A percentile compares a stretch with the other conserved stretches of the same genome.
phyloP scores from a whole-genome alignment of 2,329 filamentous ascomycete species.

The Aaosphaeria pasadenensis region DNA sequence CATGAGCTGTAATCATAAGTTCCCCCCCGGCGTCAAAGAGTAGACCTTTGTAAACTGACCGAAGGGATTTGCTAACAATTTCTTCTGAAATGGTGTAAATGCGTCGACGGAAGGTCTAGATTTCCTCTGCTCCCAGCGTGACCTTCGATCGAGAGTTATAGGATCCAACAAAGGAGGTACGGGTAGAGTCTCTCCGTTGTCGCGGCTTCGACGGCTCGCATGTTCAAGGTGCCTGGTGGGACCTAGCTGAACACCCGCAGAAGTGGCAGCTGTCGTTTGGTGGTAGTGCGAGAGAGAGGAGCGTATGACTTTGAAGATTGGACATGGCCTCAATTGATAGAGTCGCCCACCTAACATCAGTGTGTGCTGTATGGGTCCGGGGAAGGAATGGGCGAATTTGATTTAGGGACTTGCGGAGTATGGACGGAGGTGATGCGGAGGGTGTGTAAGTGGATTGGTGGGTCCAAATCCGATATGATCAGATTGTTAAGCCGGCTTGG shows the following conservation, averaged over 20 bases:
- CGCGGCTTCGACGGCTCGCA: conserved; percentile 29
- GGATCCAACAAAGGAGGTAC: conserved; percentile 50
- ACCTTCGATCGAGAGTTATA: conserved; percentile 31
- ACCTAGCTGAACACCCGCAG: conserved; percentile 22
- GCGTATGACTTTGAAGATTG: conserved; percentile 4
- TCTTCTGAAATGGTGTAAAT: conserved; percentile 53
- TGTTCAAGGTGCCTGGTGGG: conserved; percentile 28
- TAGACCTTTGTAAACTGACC: conserved; percentile 45
- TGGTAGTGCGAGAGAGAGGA: too few relatives aligned
- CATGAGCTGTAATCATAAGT: conserved; percentile 48
- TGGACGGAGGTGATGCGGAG: neutral
- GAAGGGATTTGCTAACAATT: conserved; percentile 61
- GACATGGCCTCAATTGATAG: conserved; percentile 14
- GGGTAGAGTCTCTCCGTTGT: conserved; percentile 39
- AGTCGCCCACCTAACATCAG: conserved; percentile 25
- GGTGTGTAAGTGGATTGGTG: too few relatives aligned
- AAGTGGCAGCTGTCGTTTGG: neutral
- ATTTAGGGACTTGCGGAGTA: neutral
- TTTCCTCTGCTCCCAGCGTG: conserved; percentile 40
- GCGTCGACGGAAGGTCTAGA: conserved; percentile 39
- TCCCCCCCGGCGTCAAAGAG: neutral
- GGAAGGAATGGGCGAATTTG: too few relatives aligned
- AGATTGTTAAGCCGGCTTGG: too few relatives aligned
- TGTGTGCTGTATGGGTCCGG: neutral
- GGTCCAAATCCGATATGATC: too few relatives aligned